Evolutionary conservation across 1,139 yeast genomes (phyloP).

Genomic region (Candida buenavistaensis): DNA sequence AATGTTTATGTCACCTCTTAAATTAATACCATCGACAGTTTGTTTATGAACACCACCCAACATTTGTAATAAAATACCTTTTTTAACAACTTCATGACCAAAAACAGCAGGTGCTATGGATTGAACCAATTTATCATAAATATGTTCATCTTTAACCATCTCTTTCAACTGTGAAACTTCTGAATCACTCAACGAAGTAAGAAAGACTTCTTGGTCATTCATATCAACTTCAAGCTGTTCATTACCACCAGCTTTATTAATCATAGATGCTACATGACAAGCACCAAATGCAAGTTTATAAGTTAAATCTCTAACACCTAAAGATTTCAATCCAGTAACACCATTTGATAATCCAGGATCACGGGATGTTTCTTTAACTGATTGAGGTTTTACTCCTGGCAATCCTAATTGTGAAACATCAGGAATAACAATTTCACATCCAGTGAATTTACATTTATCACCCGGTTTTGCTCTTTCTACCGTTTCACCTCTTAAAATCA

Average conservation of each 20-base stretch:
- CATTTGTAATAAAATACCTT: slow-evolving; percentile 85
- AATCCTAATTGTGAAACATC: slow-evolving; percentile 94
- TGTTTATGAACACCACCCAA: slow-evolving; percentile 95
- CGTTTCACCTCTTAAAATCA: slow-evolving; percentile 87
- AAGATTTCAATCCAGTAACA: slow-evolving; percentile 77
- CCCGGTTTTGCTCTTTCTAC: slow-evolving; percentile 99
- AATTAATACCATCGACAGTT: slow-evolving; percentile 91
- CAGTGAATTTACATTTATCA: slow-evolving; percentile 92
- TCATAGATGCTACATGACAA: slow-evolving; percentile 72
- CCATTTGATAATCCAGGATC: slow-evolving; percentile 79
- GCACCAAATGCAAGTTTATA: slow-evolving; percentile 91
- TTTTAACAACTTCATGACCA: slow-evolving; percentile 93
- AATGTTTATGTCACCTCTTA: slow-evolving; percentile 95
- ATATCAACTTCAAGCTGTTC: slow-evolving; percentile 39
- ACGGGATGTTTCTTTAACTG: slow-evolving; percentile 63
- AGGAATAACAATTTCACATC: slow-evolving; percentile 94
- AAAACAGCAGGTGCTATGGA: slow-evolving; percentile 97
- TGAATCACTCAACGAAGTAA: slow-evolving; percentile 75
- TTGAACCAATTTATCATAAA: slow-evolving; percentile 80
- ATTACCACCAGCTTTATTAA: slow-evolving; percentile 49
- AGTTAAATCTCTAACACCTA: slow-evolving; percentile 93
- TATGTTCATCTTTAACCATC: slow-evolving; percentile 89
- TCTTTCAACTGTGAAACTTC: slow-evolving; percentile 83
- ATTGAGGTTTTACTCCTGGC: slow-evolving; percentile 91
- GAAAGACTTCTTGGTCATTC: slow-evolving; percentile 74